A percentile compares a stretch with the other conserved stretches of the same genome.
Conservation (phyloP, 2,329 filamentous ascomycete species). For the Ophiostoma piceae region DNA sequence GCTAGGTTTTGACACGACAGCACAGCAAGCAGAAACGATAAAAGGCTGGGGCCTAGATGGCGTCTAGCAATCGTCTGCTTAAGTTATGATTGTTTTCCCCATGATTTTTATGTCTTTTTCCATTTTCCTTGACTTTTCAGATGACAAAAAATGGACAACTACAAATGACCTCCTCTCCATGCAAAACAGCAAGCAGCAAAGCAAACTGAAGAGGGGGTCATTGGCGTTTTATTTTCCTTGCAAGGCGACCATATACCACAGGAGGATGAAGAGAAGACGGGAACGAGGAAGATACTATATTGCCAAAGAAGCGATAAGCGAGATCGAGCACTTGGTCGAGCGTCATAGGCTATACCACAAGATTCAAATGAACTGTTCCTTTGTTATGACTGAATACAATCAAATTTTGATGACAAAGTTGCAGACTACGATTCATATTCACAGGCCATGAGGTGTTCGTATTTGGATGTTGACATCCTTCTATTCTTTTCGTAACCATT, state of each 20-base stretch:
- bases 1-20: conserved; percentile 31
- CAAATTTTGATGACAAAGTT: no score
- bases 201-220: neutral
- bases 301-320: neutral
- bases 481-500: conserved; percentile 14
- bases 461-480: conserved; percentile 20
- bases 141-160: neutral
- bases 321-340: neutral
- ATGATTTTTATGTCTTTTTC: neutral
- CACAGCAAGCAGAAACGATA: conserved; percentile 27
- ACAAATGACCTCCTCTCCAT: neutral
- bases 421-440: neutral
- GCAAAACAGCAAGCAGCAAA: neutral
- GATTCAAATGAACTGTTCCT: neutral
- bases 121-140: neutral
- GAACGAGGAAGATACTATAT: neutral
- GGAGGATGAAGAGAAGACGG: neutral
- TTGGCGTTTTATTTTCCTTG: conserved; percentile 4
- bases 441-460: neutral
- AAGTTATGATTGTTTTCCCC: neutral
- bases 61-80: neutral
- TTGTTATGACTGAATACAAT: neutral
- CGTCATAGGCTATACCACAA: neutral
- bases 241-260: conserved; percentile 15
- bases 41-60: neutral